Base-by-base conservation (phyloP, 495 filamentous ascomycete genomes). In the Podospora pseudoanserina region DNA sequence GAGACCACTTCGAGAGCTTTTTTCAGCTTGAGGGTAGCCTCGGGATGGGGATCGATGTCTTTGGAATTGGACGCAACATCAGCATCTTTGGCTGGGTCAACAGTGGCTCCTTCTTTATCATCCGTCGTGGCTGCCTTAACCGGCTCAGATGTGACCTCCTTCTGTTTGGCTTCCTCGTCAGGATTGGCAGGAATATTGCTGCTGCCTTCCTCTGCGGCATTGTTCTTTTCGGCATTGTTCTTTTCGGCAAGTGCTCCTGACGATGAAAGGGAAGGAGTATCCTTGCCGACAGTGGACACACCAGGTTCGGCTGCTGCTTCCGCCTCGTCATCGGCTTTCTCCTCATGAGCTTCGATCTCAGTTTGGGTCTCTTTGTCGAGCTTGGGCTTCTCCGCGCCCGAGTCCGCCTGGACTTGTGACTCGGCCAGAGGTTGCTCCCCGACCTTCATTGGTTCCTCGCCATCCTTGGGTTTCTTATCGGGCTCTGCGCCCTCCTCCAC, bases 231-330 rank as follows among this genome's bases (percentile, higher is more conserved):
- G 16, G 32, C 44, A 11, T 61, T 66, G 26, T 5, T 32, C 60
- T 65, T 56, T 18, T 57, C 57, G 16, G 32, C 60, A 44, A 65
- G 26, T 65, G 68, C 27, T 18, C 4, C 27, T 26, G 27, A 61
- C 15, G 59, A 18, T 16, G 68, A 67, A 20, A 58, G 55, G 18
- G 70, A 54, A 28, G 70, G 67, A 39, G 72, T 73, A 27, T 74
- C 56, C 28, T 71, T 70, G 26, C 70, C 66, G 28, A 61, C 56
- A 2, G 72, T 67, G 6, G 70, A 70, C 5, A 60, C 30, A 11
- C 44, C 23, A 2, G 23, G 23, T 23, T 23, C 23, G 23, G 23
- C 23, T 23, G 23, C 70, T 32, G 60, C 30, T 6, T 69, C 66
- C 4, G 56, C 6, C 3, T 67, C 61, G 3, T 28, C 32, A 26